These are phyloP conservation scores for Apiospora saccharicola DNA, from an alignment of 2,329 filamentous ascomycete genomes.

Conservation along the genomic window DNA sequence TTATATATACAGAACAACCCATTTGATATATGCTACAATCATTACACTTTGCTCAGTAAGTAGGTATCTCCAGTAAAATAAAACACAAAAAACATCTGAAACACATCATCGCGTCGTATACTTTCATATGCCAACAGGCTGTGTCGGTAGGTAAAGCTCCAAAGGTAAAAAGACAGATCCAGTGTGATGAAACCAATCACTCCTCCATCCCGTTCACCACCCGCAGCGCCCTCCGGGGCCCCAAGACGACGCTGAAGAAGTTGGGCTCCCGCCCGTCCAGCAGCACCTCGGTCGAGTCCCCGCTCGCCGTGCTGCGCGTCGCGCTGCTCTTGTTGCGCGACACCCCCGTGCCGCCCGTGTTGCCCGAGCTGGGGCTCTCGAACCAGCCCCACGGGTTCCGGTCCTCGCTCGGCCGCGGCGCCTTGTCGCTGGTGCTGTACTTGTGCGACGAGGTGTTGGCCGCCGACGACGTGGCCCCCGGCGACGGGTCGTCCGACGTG, in stretches of 20 bases:
- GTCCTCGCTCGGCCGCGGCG: constrained; percentile 39
- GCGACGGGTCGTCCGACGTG: constrained; percentile 35
- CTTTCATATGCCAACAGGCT: neutral
- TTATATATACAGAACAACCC: neutral
- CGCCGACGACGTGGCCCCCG: constrained; percentile 26
- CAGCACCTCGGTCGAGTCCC: constrained; percentile 45
- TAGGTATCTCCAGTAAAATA: neutral
- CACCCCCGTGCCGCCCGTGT: constrained; percentile 29
- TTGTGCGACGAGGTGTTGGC: neutral
- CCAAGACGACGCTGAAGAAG: constrained; percentile 74
- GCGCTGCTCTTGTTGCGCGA: constrained; percentile 42
- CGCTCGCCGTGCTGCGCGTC: constrained; percentile 46
- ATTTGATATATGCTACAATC: neutral
- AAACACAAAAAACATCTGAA: neutral
- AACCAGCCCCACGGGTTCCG: constrained; percentile 37
- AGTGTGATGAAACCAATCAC: neutral
- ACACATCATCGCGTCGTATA: constrained; percentile 13
- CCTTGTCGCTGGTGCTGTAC: constrained; percentile 19
- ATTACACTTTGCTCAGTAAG: neutral
- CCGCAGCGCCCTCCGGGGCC: constrained; percentile 71
- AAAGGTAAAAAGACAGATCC: neutral
- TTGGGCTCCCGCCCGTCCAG: constrained; percentile 66
- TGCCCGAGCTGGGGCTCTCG: constrained; percentile 32
- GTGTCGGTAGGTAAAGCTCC: no score
- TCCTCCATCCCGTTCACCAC: constrained; percentile 66